Conservation (phyloP, 2,329 filamentous ascomycete species). For the Nothomitra cinnamomea region DNA sequence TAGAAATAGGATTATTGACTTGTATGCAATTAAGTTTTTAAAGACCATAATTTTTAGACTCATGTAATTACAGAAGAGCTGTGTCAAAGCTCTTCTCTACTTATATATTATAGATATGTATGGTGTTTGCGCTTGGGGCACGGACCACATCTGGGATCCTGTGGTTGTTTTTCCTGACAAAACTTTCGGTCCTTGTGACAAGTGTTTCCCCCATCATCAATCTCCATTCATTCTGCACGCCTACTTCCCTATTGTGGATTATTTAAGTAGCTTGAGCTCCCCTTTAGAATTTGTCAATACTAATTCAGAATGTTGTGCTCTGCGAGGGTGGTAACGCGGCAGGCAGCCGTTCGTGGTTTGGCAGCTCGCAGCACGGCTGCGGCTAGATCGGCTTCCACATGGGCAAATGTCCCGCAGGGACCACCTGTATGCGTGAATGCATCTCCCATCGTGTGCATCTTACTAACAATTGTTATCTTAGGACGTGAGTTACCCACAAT, state of each 20-base stretch:
- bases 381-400: conserved; percentile 56
- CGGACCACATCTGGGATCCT: too few species aligned
- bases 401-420: conserved; percentile 82
- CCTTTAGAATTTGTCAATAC: too few species aligned
- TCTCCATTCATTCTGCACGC: background rate
- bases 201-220: background rate
- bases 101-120: too few species aligned
- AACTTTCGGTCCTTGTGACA: too few species aligned
- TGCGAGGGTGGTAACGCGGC: background rate
- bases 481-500: conserved; percentile 19
- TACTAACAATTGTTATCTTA: conserved; percentile 8
- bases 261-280: background rate
- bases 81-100: too few species aligned
- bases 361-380: conserved; percentile 16
- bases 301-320: conserved; percentile 1
- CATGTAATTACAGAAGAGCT: too few species aligned
- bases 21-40: too few species aligned
- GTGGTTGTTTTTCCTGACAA: too few species aligned
- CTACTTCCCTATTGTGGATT: background rate
- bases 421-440: conserved; percentile 56
- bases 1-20: too few species aligned
- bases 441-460: conserved; percentile 10
- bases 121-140: too few species aligned
- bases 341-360: background rate
- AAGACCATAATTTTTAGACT: too few species aligned